Percentiles rank a stretch among this genome's conserved stretches.
Evolutionary conservation across 2,329 filamentous ascomycete genomes (phyloP).

Genomic region (Myriosclerotinia scirpicola): DNA sequence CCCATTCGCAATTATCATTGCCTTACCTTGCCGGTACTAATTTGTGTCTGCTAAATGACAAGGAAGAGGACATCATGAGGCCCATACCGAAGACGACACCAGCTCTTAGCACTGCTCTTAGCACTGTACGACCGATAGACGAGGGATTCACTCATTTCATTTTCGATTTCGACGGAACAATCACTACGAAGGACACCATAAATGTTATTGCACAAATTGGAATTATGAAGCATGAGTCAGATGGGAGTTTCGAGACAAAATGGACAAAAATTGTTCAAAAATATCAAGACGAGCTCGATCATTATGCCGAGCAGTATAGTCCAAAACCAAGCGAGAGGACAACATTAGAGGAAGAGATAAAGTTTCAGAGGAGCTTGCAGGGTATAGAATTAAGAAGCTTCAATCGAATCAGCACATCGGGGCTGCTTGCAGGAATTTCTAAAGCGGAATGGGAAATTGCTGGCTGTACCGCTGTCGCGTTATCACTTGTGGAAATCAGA

Average conservation of each 20-base stretch:
- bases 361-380: conserved; percentile 29
- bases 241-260: conserved; percentile 11
- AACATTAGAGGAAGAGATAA: conserved; percentile 30
- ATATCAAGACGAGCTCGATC: conserved; percentile 32
- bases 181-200: conserved; percentile 39
- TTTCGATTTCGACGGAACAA: conserved; percentile 41
- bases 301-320: conserved; percentile 27
- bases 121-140: background rate
- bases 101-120: background rate
- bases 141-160: conserved; percentile 28
- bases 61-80: background rate
- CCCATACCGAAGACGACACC: background rate
- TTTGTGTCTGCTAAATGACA: background rate
- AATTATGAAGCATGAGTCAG: conserved; percentile 24
- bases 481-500: conserved; percentile 29
- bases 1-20: background rate
- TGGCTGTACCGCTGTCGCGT: conserved; percentile 28
- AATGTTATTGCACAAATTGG: conserved; percentile 28
- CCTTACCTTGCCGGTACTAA: background rate
- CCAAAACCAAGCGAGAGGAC: conserved; percentile 28
- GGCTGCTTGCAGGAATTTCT: conserved; percentile 34
- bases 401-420: conserved; percentile 31
- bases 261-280: conserved; percentile 26
- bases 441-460: conserved; percentile 26
- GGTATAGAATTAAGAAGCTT: conserved; percentile 36